phyloP scores from a whole-genome alignment of 805 yeast species.

The Lachancea sp. region DNA sequence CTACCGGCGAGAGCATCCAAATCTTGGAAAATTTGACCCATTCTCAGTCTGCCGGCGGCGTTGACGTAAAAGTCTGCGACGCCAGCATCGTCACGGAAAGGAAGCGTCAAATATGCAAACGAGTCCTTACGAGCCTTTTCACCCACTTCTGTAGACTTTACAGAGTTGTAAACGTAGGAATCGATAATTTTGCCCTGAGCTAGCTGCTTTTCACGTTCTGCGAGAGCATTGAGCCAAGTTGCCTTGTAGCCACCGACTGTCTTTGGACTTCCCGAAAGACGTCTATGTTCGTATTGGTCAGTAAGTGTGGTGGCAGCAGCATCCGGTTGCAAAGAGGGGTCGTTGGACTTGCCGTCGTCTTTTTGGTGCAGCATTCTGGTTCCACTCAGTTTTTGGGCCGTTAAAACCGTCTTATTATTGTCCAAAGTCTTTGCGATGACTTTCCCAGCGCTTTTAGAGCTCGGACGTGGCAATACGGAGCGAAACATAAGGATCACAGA shows the following conservation, averaged over 20 bases:
- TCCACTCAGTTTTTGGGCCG: not conserved
- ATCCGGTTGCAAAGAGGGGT: conserved; percentile 41
- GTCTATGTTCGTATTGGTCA: conserved; percentile 49
- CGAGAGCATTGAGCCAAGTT: conserved; percentile 83
- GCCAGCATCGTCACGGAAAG: conserved; percentile 78
- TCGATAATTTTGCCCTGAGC: conserved; percentile 70
- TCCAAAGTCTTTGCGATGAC: not conserved
- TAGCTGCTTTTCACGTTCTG: conserved; percentile 61
- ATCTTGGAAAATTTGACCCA: conserved; percentile 92
- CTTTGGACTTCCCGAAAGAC: conserved; percentile 30
- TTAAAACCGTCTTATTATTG: not conserved
- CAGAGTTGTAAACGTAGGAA: conserved; percentile 63
- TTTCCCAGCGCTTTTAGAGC: not conserved
- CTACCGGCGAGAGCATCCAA: conserved; percentile 91
- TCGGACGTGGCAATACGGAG: conserved; percentile 3
- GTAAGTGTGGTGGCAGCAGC: conserved; percentile 66
- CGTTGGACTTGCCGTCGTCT: conserved; percentile 12
- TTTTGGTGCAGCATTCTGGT: conserved; percentile 8
- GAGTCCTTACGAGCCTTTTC: conserved; percentile 78
- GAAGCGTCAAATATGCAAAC: conserved; percentile 60
- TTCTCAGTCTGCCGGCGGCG: conserved; percentile 85
- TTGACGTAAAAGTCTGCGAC: conserved; percentile 82
- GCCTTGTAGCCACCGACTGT: conserved; percentile 35
- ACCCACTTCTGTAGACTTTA: conserved; percentile 60
- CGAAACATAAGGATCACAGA: conserved; percentile 5